Base-by-base conservation (phyloP, 1,284 basidiomycete genomes). In the Farysia itapuensis region DNA sequence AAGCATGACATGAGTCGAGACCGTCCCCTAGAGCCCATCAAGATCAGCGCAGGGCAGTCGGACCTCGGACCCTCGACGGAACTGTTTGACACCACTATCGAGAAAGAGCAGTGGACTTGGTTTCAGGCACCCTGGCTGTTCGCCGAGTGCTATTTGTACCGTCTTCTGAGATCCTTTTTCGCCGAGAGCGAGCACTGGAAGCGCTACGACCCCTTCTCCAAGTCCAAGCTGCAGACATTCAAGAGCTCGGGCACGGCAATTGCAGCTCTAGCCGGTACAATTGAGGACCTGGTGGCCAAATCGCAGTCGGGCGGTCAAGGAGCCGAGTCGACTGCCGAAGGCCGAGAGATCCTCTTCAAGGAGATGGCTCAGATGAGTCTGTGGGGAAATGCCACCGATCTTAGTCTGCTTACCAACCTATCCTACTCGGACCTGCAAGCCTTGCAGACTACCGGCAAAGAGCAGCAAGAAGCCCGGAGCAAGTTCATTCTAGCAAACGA, bases 1-100 rank as follows among this genome's bases (percentile, higher is more conserved):
- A 95, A 93, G 78, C 88, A 94, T 78, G 85, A 88, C 71, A 92
- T 96, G 86, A 86, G 84, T 0, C 82, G 89, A 53, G 87, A 96
- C 78, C 83, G 83, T 36, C 77, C 81, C 3, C 78, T 98, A 33
- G 81, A 85, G 86, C 45, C 59, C 39, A 60, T 77, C 35, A 31
- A 30, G 9, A 53, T 64, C 22, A 44, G 53, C 9, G 8, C 50
- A 1, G 43, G 50, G 9, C 39, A 65, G 24, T 38, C 64, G 13
- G 91, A 94, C 64, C 86, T 86, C 1, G 88, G 86, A 34, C 78
- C 84, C 14, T 83, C 84, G 9, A 63, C 60, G 13, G 50, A 57
- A 18, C 53, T 61, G 15, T 74, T 68, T 38, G 65, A 75, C 32
- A 22, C 35, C 11, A 40, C 49, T 33, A 57, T 75, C 23, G 35